Evolutionary conservation across 139 green algal species (phyloP), one percentile per base, ranked within the genome.

Genomic region (Diplosphaera chodatii): DNA sequence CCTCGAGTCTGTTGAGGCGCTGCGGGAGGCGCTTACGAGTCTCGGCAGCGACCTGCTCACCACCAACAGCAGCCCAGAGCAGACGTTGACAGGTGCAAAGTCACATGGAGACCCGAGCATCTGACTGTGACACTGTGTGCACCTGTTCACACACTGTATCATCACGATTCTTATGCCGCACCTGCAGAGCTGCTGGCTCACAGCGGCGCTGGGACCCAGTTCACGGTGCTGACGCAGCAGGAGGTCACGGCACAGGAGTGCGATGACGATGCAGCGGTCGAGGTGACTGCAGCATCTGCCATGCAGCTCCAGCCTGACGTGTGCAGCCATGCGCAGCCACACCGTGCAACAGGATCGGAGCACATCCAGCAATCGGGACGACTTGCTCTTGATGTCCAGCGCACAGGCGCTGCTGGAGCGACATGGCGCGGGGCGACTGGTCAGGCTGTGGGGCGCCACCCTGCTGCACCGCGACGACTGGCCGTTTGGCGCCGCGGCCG

Each of bases 381-480:
- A 25, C 48, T 4, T 59, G 16, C 48, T 27, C 48, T 25, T 25
- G 16, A 6, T 20, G 37, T 48, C 10, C 8, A 20, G 48, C 16
- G 13, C 18, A 64, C 48, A 73, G 74, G 63, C 71, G 33, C 25
- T 64, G n/a, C 13, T 63, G 32, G 74, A 55, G 28, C 32, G 55
- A 1, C 16, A 25, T 23, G 56, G 68, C 16, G 55, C 71, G n/a
- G 84, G 55, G 13, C 65, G 83, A 40, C 72, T 96, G 69, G 62
- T 85, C 41, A 64, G 75, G 32, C 55, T 82, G 33, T 96, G 94
- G 88, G 87, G 85, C 62, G 62, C 70, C 27, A 96, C 90, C 1
- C 69, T 99, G 76, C 97, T 92, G 75, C 92, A 98, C 79, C 40
- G 84, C 30, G 89, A 95, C 31, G 95, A 99, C 77, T 70, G 98